phyloP scores from a whole-genome alignment of 2,329 filamentous ascomycete species.

The Arthrobotrys entomopaga region DNA sequence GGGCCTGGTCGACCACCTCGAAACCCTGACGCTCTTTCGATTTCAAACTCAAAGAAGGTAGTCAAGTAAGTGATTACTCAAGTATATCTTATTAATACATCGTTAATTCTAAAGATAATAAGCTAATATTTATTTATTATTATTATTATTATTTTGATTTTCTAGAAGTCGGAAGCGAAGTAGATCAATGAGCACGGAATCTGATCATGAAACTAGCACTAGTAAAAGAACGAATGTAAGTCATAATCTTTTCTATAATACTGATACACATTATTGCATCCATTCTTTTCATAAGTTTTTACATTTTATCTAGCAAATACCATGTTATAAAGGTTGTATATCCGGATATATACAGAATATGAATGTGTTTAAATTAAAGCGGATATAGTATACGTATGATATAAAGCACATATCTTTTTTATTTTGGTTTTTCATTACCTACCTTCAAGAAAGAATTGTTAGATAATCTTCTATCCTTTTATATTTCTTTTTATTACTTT shows the following conservation, averaged over 20 bases:
- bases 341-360: too few species aligned
- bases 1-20: conserved; percentile 25
- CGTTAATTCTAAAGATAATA: neutral
- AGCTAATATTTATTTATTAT: neutral
- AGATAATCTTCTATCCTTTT: neutral
- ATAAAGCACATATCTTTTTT: too few species aligned
- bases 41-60: neutral
- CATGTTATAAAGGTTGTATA: neutral
- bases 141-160: neutral
- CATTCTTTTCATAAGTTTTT: neutral
- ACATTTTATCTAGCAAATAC: neutral
- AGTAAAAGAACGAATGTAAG: conserved; percentile 37
- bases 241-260: neutral
- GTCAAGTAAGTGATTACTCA: conserved; percentile 1
- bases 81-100: neutral
- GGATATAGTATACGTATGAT: too few species aligned
- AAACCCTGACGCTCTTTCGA: neutral
- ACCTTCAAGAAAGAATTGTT: too few species aligned
- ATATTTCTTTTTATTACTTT: neutral
- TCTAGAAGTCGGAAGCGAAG: conserved; percentile 35
- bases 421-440: too few species aligned
- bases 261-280: too few species aligned
- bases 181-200: conserved; percentile 35
- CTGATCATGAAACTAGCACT: conserved; percentile 2
- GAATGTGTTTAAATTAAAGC: too few species aligned